phyloP scores from a whole-genome alignment of 2,329 filamentous ascomycete species.

The Stagonosporopsis vannaccii region DNA sequence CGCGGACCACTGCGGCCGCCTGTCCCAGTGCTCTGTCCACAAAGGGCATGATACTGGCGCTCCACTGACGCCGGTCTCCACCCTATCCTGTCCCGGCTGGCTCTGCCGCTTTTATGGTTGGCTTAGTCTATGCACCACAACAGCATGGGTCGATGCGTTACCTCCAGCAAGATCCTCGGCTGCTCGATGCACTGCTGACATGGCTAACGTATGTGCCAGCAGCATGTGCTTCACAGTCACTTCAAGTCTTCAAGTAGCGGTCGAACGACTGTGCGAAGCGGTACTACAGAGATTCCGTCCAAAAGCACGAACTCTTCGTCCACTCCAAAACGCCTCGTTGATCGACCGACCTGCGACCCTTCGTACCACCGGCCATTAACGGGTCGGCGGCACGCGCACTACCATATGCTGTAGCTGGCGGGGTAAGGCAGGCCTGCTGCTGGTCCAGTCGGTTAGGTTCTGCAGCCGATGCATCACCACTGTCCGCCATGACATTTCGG shows the following conservation, averaged over 20 bases:
- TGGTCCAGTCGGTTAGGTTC: conserved; percentile 29
- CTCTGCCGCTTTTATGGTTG: conserved; percentile 31
- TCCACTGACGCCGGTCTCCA: conserved; percentile 28
- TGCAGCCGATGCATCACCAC: conserved; percentile 39
- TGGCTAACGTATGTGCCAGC: conserved; percentile 27
- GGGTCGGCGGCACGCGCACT: conserved; percentile 21
- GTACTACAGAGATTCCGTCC: background rate
- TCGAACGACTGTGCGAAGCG: background rate
- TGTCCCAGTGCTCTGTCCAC: conserved; percentile 2
- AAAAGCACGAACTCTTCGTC: background rate
- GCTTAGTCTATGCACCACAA: conserved; percentile 24
- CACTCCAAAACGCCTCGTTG: background rate
- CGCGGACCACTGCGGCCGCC: conserved; percentile 6
- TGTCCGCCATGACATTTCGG: conserved; percentile 29
- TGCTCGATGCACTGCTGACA: conserved; percentile 21
- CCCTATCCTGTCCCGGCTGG: conserved; percentile 26
- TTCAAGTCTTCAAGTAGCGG: background rate
- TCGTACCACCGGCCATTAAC: background rate
- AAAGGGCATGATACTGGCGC: conserved; percentile 18
- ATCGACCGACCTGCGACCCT: background rate
- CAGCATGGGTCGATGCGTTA: conserved; percentile 24
- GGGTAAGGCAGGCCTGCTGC: conserved; percentile 36
- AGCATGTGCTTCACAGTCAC: conserved; percentile 10
- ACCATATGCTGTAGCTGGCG: conserved; percentile 28
- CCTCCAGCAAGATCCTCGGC: conserved; percentile 25